Base-by-base conservation (phyloP, 345 rosid species). In the Eucalyptus sp. region DNA sequence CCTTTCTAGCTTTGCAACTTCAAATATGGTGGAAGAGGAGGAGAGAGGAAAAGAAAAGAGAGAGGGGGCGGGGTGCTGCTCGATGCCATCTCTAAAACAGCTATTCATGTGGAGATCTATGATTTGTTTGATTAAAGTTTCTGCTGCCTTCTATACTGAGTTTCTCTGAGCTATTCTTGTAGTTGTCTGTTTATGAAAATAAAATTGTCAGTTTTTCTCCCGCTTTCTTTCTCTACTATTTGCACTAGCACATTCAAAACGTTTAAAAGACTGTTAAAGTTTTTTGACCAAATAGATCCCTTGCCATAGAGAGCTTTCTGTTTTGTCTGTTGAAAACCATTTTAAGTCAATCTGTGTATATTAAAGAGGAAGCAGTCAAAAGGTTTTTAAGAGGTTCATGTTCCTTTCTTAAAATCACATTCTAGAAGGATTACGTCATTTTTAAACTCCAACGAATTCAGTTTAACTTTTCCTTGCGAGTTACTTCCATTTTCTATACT, bases 41-140 rank as follows among this genome's bases (percentile, higher is more conserved):
- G 22, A 51, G 22, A 17, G 56, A 51, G 56, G 7, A 51, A 51
- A 51, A 51, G 22, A 51, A 51, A 5, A 1, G 52, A 0, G 56
- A 1, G 1, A 2, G 10, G 20, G 24, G 24, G 10, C 5, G 24
- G 3, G 20, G 76, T 0, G 43, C 5, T 31, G 43, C 1, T 68
- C 4, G 0, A 68, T 31, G 10, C 80, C 80, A 68, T 68, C 80
- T 68, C 24, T 68, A 8, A 68, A 68, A 31, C 80, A 17, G 43
- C 80, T 33, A 33, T 68, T 33, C 44, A 68, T 33, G 80, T 16
- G 80, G 80, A 68, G 80, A 68, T 68, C 44, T 71, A 37, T 37
- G 46, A 71, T 46, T 71, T 18, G 83, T 37, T 68, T 37, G 83
- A 71, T 71, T 71, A 37, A 71, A 71, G 46, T 71, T 71, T 37